Base-by-base conservation (phyloP, 305 asterid species). In the Fraxinus sp. region DNA sequence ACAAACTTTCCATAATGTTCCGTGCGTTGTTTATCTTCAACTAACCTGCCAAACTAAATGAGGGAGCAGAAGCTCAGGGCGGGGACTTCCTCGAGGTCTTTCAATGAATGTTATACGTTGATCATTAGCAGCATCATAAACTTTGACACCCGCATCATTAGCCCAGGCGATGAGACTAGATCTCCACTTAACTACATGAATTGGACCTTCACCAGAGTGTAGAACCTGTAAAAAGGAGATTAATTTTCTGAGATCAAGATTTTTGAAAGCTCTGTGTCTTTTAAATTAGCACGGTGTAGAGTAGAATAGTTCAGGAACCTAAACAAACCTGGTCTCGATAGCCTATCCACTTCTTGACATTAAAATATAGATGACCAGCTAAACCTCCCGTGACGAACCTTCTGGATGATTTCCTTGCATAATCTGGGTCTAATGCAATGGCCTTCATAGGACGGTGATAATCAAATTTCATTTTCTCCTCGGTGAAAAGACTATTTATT, bases 171-270 rank as follows among this genome's bases (percentile, higher is more conserved):
- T 90, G 83, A 93, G 98, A 90, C 85, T 93, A 85, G 86, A 82
- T 89, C 98, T 91, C 99, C 98, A 94, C 86, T 96, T 96, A 75
- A 96, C 93, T 0, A 93, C 92, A 85, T 96, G 99, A 88, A 96
- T 91, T 22, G 99, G 99, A 71, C 98, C 99, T 89, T 96, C 99
- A 78, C 97, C 99, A 62, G 95, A 93, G 92, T 96, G 99, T 88
- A 94, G 84, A 89, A 94, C 95, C 99, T 96, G 88, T 77, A 86
- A 86, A 84, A 41, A 86, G 75, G 79, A 88, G 79, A 68, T 30
- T 78, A 62, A 80, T 76, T 82, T 80, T 81, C 33, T 83, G 28
- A 82, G 78, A 55, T 68, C 82, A 86, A 81, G 68, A 68, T 82
- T 86, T 72, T 62, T 35, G 71, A 84, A 81, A 79, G 55, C 79